Percentiles rank a stretch among this genome's conserved stretches.
phyloP scores from a whole-genome alignment of 2,329 filamentous ascomycete species.

The Ophiocordyceps camponoti-saundersi region DNA sequence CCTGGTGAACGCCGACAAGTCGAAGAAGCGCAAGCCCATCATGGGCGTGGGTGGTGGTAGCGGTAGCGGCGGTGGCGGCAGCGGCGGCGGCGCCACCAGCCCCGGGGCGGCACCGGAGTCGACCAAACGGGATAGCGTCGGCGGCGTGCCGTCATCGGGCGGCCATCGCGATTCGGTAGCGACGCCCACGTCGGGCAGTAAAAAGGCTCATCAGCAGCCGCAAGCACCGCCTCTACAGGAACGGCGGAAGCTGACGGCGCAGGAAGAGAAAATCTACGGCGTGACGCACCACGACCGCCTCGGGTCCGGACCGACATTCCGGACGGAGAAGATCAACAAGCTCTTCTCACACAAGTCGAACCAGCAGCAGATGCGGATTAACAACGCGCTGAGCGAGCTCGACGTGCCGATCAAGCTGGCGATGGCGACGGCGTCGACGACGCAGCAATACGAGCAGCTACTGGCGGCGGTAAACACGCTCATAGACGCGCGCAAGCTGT shows the following conservation, averaged over 20 bases:
- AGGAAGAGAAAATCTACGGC: conserved; percentile 67
- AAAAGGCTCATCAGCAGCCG: conserved; percentile 24
- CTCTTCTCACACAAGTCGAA: conserved; percentile 62
- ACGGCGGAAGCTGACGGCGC: conserved; percentile 53
- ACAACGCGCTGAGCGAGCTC: conserved; percentile 52
- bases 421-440: conserved; percentile 59
- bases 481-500: conserved; percentile 56
- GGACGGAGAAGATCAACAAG: conserved; percentile 67
- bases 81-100: conserved; percentile 34
- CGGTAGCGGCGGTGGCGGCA: conserved; percentile 17
- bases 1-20: conserved; percentile 68
- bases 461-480: conserved; percentile 50
- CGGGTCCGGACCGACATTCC: conserved; percentile 74
- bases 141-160: conserved; percentile 20
- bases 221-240: conserved; percentile 26
- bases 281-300: conserved; percentile 75
- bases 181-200: conserved; percentile 23
- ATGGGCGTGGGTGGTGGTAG: conserved; percentile 42
- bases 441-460: conserved; percentile 53
- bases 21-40: conserved; percentile 69
- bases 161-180: conserved; percentile 16
- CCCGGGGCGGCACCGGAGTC: conserved; percentile 19
- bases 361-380: conserved; percentile 60
- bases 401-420: conserved; percentile 52
- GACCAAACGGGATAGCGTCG: conserved; percentile 35